Evolutionary conservation across 1,139 yeast genomes (phyloP).

Genomic region (Hyphopichia burtonii): DNA sequence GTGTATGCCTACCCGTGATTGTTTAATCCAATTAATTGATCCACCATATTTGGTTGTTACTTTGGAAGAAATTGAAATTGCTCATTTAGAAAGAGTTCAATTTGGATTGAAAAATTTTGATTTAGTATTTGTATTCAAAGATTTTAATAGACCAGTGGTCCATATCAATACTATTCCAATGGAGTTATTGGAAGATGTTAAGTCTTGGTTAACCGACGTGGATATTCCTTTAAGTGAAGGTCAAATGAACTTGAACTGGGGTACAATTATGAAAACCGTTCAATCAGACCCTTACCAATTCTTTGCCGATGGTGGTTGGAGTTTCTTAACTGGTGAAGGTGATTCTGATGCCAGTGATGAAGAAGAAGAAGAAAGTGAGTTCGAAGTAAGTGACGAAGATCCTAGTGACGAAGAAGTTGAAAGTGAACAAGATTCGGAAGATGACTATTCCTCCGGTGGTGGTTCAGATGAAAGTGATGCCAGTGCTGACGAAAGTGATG

Average conservation of each 20-base stretch:
- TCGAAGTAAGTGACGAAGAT: slow-evolving; percentile 62
- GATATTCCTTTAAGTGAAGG: slow-evolving; percentile 95
- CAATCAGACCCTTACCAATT: slow-evolving; percentile 92
- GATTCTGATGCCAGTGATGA: slow-evolving; percentile 64
- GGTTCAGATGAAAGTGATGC: slow-evolving; percentile 38
- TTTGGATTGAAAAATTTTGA: slow-evolving; percentile 97
- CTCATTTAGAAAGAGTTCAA: slow-evolving; percentile 95
- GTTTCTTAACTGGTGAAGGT: slow-evolving; percentile 74
- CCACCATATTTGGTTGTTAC: slow-evolving; percentile 94
- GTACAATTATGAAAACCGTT: slow-evolving; percentile 90
- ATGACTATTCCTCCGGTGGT: slow-evolving; percentile 44
- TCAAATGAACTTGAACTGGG: slow-evolving; percentile 94
- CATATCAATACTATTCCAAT: slow-evolving; percentile 95
- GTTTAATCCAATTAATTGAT: slow-evolving; percentile 89
- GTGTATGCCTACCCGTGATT: slow-evolving; percentile 97
- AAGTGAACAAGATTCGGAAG: slow-evolving; percentile 56
- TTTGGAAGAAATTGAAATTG: slow-evolving; percentile 87
- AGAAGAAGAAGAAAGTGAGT: slow-evolving; percentile 60
- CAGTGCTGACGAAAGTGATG: slow-evolving; percentile 43
- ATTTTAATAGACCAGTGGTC: slow-evolving; percentile 80
- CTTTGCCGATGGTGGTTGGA: slow-evolving; percentile 95
- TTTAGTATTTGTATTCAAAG: slow-evolving; percentile 91
- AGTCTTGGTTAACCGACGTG: slow-evolving; percentile 94
- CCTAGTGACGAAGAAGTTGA: slow-evolving; percentile 74
- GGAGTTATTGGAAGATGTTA: slow-evolving; percentile 87